Conservation (phyloP, 169 alveolate genomes). For the Plasmodium inui region DNA sequence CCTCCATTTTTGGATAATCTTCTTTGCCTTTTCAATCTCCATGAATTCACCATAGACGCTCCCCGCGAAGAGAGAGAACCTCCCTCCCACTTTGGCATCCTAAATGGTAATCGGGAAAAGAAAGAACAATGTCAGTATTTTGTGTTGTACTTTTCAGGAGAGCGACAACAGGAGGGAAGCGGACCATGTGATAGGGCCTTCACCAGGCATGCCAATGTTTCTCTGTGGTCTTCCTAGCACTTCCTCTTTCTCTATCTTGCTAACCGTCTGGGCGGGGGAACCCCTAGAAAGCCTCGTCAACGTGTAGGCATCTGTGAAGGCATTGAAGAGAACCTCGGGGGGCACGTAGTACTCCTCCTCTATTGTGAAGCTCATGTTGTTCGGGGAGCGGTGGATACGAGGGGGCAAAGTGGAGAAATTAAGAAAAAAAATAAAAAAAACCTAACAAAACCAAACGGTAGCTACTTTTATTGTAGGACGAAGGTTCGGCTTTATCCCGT, state of each 20-base stretch:
- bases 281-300: slow-evolving; percentile 71
- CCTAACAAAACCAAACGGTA: neutral
- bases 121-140: neutral
- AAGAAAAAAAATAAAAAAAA: neutral
- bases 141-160: neutral
- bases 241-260: neutral
- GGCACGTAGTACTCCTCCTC: slow-evolving; percentile 68
- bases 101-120: neutral
- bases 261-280: slow-evolving; percentile 58
- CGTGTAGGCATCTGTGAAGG: slow-evolving; percentile 48
- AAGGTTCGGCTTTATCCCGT: neutral
- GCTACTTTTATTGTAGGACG: neutral
- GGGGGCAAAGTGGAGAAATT: neutral
- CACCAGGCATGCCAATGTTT: neutral
- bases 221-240: neutral
- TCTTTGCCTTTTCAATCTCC: slow-evolving; percentile 22
- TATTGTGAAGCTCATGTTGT: slow-evolving; percentile 46
- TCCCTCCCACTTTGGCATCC: slow-evolving; percentile 75
- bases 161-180: neutral
- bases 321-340: slow-evolving; percentile 54
- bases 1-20: slow-evolving; percentile 40
- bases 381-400: neutral
- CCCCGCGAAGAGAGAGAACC: slow-evolving; percentile 27
- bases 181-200: too few species aligned
- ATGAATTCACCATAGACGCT: slow-evolving; percentile 52